Base-by-base conservation (phyloP, 2,329 filamentous ascomycete genomes). In the Sporothrix mexicana region DNA sequence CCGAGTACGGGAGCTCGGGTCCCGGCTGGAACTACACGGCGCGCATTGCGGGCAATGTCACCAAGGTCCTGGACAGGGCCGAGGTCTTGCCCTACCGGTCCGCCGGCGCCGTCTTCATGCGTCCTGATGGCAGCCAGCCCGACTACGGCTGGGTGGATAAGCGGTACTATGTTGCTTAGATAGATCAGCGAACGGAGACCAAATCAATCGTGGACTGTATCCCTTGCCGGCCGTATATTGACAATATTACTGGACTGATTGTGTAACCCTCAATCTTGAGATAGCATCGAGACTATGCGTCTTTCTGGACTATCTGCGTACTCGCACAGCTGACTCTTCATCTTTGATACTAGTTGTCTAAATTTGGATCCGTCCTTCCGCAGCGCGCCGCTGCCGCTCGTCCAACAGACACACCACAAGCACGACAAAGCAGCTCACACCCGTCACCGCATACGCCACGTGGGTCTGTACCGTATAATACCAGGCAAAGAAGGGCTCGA, bases 1-100 rank as follows among this genome's bases (percentile, higher is more conserved):
- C 87, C 0, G 87, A 88, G 76, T 89, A 86, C 78, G 77, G 81
- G 41, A 79, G 82, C 36, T 84, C 79, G 64, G 88, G 88, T 0
- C 86, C 87, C 0, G 88, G 88, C 0, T 88, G 84, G 78, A 85
- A 89, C 75, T 77, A 78, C 17, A 83, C 82, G 0, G 87, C 83
- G 0, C 79, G 87, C 62, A 71, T 80, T 53, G 76, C 76, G 4
- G 78, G 78, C 36, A 77, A 77, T 25, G 77, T 67, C 23, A 72
- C 89, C 20, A 20, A 59, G 55, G 55, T 49, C 17, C 10, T 49
- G 6, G 45, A 49, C 10, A 6, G 10, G 45, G 45, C 45, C 45
- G 45, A 49, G 45, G 45, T 49, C 45, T 49, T 49, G 12, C 45
- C 45, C 45, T 49, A 49, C 45, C 12, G 45, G 45, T 49, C 45